phyloP scores from a whole-genome alignment of 331 rosid genomes.

The Acacia pycnantha region DNA sequence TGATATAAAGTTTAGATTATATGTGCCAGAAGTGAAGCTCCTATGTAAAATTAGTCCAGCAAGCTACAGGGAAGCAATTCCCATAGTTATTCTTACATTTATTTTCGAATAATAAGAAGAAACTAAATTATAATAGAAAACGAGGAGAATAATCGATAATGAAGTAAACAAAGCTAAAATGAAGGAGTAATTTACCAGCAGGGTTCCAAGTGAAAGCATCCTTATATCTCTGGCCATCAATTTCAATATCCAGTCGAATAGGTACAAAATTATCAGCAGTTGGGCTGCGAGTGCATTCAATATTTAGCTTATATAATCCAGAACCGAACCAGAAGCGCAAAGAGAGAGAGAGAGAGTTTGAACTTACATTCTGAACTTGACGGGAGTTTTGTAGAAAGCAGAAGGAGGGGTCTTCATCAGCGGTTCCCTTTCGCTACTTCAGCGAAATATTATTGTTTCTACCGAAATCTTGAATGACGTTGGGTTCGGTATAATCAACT shows the following conservation, averaged over 20 bases:
- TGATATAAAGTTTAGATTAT: background rate
- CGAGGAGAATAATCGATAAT: background rate
- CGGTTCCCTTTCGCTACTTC: background rate
- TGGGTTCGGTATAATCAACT: background rate
- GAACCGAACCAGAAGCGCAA: background rate
- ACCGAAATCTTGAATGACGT: background rate
- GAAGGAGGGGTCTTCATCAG: slow-evolving; percentile 45
- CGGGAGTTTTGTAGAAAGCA: slow-evolving; percentile 44
- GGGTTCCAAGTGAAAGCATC: slow-evolving; percentile 91
- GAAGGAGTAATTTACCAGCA: slow-evolving; percentile 43
- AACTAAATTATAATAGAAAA: background rate
- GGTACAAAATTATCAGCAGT: slow-evolving; percentile 68
- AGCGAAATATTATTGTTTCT: background rate
- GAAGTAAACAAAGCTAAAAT: background rate
- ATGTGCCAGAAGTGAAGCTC: background rate
- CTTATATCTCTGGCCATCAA: slow-evolving; percentile 68
- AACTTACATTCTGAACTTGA: slow-evolving; percentile 55
- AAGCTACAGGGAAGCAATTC: background rate
- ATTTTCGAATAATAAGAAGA: background rate
- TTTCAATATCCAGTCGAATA: slow-evolving; percentile 67
- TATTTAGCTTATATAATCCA: background rate
- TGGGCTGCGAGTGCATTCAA: slow-evolving; percentile 31
- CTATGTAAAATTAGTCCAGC: background rate
- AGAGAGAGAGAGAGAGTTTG: background rate
- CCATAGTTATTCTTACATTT: background rate